Percentiles rank a stretch among this genome's conserved stretches.
phyloP scores from a whole-genome alignment of 2,329 filamentous ascomycete species.

The Trichoderma gracile region DNA sequence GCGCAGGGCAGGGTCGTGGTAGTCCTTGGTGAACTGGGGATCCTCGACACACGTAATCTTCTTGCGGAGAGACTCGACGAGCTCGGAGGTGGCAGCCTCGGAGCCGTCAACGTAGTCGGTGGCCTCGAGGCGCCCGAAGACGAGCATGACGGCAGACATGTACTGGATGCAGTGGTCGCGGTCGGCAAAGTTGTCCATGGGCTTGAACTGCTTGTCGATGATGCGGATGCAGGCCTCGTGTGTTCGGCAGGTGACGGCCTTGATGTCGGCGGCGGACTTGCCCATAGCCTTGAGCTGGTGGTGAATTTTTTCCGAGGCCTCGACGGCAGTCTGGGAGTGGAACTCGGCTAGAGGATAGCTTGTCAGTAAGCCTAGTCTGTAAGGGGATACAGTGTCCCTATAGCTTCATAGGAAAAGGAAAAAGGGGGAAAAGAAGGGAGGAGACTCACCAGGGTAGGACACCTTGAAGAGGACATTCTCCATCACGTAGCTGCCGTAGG shows the following conservation, averaged over 20 bases:
- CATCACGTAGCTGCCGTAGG: conserved; percentile 99
- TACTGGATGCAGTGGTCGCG: conserved; percentile 99
- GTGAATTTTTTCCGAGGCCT: conserved; percentile 88
- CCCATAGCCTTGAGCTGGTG: conserved; percentile 78
- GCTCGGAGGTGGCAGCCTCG: conserved; percentile 85
- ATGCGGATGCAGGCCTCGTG: conserved; percentile 98
- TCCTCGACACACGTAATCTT: conserved; percentile 97
- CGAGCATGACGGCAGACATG: conserved; percentile 96
- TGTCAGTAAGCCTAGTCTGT: not conserved
- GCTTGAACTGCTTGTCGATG: conserved; percentile 99
- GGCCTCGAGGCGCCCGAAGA: conserved; percentile 89
- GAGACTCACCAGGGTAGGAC: conserved; percentile 79
- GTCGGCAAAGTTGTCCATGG: conserved; percentile 99
- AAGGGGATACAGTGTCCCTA: not conserved
- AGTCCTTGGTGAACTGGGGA: conserved; percentile 89
- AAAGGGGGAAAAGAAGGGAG: too few relatives aligned
- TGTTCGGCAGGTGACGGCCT: conserved; percentile 88
- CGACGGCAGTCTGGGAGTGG: conserved; percentile 97
- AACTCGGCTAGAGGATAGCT: conserved; percentile 71
- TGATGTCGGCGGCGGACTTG: conserved; percentile 92
- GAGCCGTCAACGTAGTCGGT: conserved; percentile 90
- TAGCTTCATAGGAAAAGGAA: too few relatives aligned
- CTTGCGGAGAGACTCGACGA: conserved; percentile 88
- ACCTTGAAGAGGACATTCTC: conserved; percentile 99
- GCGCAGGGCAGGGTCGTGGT: conserved; percentile 89